Base-by-base conservation (phyloP, 495 filamentous ascomycete species). In the Tuber brumale region DNA sequence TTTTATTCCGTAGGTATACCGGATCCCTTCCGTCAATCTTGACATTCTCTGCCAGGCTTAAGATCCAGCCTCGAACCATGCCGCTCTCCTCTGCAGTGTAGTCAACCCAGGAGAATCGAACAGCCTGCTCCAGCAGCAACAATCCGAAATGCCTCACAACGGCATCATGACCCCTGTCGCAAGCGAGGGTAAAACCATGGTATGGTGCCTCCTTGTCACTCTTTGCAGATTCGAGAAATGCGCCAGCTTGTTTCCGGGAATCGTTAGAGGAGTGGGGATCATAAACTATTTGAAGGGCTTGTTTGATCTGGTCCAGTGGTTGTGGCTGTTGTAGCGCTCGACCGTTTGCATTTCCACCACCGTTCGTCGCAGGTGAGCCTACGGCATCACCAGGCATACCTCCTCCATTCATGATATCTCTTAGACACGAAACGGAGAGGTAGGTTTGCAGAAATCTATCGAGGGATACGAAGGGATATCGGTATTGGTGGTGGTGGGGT, bases 121-220 rank as follows among this genome's bases (percentile, higher is more conserved):
- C 88, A 27, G 92, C 90, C 83, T 95, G 89, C 77, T 99, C 95
- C 76, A 99, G 88, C 35, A 98, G 87, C 18, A 93, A 93, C 41
- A 99, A 87, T 69, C 93, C 96, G 83, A 95, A 99, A 84, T 97
- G 94, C 77, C 95, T 92, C 66, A 98, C 92, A 48, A 95, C 88
- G 19, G 92, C 88, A 69, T 91, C 88, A 80, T 95, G 92, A 18
- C 87, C 84, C 76, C 87, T 87, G 82, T 92, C 91, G 73, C 88
- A 88, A 48, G 94, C 94, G 73, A 99, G 88, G 39, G 89, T 87
- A 84, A 92, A 96, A n/a, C 96, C 96, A 85, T 93, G 90, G 35
- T 89, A 90, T 21, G 94, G 93, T 0, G 94, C 94, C 73, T 93
- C 88, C 70, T 89, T 86, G 80, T 91, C 88, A 43, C 88, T 87